A percentile compares a stretch with the other conserved stretches of the same genome.
Conservation (phyloP, 257 asterid genomes). For the Anisodus acutangulus region DNA sequence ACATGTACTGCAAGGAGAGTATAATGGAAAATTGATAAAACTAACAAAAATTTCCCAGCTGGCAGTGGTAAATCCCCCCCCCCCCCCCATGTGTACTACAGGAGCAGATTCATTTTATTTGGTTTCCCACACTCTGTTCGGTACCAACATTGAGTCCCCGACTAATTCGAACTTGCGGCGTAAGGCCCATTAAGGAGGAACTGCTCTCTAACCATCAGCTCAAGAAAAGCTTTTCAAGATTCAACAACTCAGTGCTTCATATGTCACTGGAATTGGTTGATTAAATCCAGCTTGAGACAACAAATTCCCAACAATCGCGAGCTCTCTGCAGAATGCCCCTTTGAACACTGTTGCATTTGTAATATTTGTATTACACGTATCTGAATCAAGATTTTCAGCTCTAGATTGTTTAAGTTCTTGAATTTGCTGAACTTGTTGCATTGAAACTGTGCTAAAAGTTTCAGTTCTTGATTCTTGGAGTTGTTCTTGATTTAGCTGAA, state of each 20-base stretch:
- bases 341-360: constrained; percentile 36
- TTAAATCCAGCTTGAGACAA: constrained; percentile 47
- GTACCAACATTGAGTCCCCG: background rate
- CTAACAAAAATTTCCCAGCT: constrained; percentile 24
- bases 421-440: constrained; percentile 30
- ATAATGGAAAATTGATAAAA: background rate
- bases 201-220: no score
- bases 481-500: constrained; percentile 26
- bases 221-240: no score
- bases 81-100: background rate
- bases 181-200: background rate
- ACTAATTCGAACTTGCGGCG: background rate
- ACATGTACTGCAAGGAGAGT: background rate
- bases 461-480: background rate
- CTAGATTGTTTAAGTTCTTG: background rate
- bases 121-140: background rate
- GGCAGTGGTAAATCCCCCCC: background rate
- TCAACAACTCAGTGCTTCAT: constrained; percentile 49
- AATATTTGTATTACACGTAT: background rate
- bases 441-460: background rate
- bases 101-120: background rate
- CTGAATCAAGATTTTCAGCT: constrained; percentile 18
- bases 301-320: constrained; percentile 44
- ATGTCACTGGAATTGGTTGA: constrained; percentile 42
- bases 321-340: constrained; percentile 52